Evolutionary conservation across 768 basidiomycete genomes (phyloP), one percentile per base, ranked within the genome.

Genomic region (Leccinellum luteum): DNA sequence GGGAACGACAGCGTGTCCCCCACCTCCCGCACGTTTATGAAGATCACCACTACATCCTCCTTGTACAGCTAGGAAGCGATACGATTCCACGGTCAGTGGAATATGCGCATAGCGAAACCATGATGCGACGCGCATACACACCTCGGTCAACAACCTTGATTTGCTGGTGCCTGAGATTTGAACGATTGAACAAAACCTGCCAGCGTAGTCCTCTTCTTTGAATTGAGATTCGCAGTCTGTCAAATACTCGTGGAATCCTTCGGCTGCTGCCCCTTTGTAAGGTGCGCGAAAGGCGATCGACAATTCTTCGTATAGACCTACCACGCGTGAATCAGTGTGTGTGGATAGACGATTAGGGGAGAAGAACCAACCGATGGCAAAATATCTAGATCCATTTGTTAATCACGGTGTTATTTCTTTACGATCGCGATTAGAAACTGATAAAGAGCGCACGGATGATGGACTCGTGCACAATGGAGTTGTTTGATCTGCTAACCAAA

Each of bases 201-300:
- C 35, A 9, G 50, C 50, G 2, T 60, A 48, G 45, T 55, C 32
- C 5, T 15, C 13, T 3, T 35, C 9, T 19, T 7, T 35, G 41
- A 56, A 61, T 6, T 28, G 4, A 21, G 23, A 49, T 19, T 58
- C 48, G 4, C 62, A 57, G 5, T 32, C 2, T 12, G 55, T 45
- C 10, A 62, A 1, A 35, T 62, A 62, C 21, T 62, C 44, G 44
- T 53, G 51, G 35, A 62, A 58, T 6, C 30, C 60, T 2, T 54
- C 52, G 1, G 44, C 41, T 1, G 53, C 56, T 19, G 8, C 27
- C 5, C 61, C 60, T 2, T 2, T 7, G 3, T 56, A 53, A 4
- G 15, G 8, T 1, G 25, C 41, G 17, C 7, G n/a, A 7, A 61
- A 61, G 4, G 54, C 5, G 1, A 2, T 10, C 27, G 48, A 48